Evolutionary conservation across 2,329 filamentous ascomycete genomes (phyloP).

Genomic region (Scytalidium sp.): DNA sequence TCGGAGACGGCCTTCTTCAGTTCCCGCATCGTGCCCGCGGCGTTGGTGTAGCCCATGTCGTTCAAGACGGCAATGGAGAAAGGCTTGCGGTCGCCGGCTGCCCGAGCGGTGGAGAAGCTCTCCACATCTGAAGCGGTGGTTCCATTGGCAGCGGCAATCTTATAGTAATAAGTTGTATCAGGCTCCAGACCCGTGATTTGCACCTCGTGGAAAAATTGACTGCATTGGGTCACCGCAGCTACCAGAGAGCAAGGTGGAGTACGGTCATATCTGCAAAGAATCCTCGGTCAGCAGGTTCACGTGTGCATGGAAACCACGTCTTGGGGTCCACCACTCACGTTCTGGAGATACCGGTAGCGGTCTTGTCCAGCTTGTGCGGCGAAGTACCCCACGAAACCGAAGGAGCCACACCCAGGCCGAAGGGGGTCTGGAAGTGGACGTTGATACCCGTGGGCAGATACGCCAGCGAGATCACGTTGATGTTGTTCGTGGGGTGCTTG

Average conservation of each 20-base stretch:
- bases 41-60: slow-evolving; percentile 54
- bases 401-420: slow-evolving; percentile 43
- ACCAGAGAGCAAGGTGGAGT: slow-evolving; percentile 46
- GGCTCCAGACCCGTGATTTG: slow-evolving; percentile 37
- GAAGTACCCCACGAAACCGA: slow-evolving; percentile 40
- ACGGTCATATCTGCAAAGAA: slow-evolving; percentile 45
- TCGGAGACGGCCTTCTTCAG: slow-evolving; percentile 37
- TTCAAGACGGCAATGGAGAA: slow-evolving; percentile 47
- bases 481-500: slow-evolving; percentile 44
- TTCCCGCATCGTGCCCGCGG: slow-evolving; percentile 42
- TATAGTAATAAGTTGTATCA: slow-evolving; percentile 48
- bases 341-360: slow-evolving; percentile 35
- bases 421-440: slow-evolving; percentile 52
- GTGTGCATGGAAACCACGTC: no score
- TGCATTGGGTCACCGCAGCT: slow-evolving; percentile 44
- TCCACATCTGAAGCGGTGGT: slow-evolving; percentile 44
- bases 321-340: no score
- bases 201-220: slow-evolving; percentile 50
- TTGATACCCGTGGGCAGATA: slow-evolving; percentile 47
- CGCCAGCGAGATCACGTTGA: slow-evolving; percentile 48
- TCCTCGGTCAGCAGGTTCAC: slow-evolving; percentile 30
- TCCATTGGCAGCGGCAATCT: slow-evolving; percentile 45
- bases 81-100: slow-evolving; percentile 35
- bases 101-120: slow-evolving; percentile 43
- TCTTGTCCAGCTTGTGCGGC: slow-evolving; percentile 29